phyloP scores from a whole-genome alignment of 768 basidiomycete species.

The Macrolepiota dolichaula region DNA sequence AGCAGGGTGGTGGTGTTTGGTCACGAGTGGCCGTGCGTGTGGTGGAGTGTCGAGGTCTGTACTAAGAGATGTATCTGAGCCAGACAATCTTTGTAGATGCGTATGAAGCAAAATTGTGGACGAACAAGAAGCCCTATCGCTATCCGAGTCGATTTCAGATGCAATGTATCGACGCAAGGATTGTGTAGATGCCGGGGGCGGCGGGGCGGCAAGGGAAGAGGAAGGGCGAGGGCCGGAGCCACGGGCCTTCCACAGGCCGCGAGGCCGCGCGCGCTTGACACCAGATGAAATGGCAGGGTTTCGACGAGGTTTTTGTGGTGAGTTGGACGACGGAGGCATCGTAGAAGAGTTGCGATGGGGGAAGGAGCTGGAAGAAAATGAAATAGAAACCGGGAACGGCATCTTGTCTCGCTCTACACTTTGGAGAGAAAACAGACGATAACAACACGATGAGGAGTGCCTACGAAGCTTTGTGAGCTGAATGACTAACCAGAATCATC shows the following conservation, averaged over 20 bases:
- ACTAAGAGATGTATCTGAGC: conserved; percentile 12
- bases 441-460: not conserved
- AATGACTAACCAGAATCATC: not conserved
- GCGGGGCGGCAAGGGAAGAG: conserved; percentile 13
- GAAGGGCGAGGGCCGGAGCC: conserved; percentile 28
- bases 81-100: not conserved
- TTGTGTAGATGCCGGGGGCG: conserved; percentile 12
- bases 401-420: conserved; percentile 10
- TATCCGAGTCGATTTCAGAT: conserved; percentile 5
- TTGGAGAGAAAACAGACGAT: conserved; percentile 9
- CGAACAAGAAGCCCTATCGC: conserved; percentile 9
- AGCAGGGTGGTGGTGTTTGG: conserved; percentile 17
- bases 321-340: conserved; percentile 15
- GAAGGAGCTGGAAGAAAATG: conserved; percentile 14
- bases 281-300: conserved; percentile 7
- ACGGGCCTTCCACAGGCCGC: conserved; percentile 44
- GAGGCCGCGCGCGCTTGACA: conserved; percentile 29
- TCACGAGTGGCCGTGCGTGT: conserved; percentile 9
- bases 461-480: not conserved
- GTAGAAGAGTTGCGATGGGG: conserved; percentile 8
- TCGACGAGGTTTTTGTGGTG: not conserved
- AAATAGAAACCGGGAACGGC: conserved; percentile 25
- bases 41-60: conserved; percentile 11
- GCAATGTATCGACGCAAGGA: conserved; percentile 6
- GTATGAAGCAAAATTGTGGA: conserved; percentile 1